These are phyloP conservation scores for Didymella glomerata DNA, from an alignment of 2,329 filamentous ascomycete species.

Conservation along the genomic window DNA sequence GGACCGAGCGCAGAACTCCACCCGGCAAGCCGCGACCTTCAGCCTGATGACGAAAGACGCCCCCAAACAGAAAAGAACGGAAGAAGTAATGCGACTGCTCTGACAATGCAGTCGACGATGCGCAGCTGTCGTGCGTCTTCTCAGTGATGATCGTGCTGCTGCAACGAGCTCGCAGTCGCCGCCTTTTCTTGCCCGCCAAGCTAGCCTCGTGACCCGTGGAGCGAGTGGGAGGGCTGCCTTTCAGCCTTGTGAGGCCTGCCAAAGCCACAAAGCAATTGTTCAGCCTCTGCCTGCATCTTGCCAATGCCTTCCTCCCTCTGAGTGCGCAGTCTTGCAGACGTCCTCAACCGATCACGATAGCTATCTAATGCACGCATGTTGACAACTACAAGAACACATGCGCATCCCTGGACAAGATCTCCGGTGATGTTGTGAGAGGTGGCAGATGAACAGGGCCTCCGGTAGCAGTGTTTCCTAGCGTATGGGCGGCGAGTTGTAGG, in stretches of 20 bases:
- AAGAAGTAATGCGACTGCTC: constrained; percentile 23
- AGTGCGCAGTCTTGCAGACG: constrained; percentile 6
- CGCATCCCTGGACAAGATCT: constrained; percentile 2
- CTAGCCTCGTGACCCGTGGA: constrained; percentile 31
- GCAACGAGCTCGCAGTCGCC: constrained; percentile 33
- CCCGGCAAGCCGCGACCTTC: constrained; percentile 31
- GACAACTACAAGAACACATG: constrained; percentile 19
- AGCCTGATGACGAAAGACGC: constrained; percentile 16
- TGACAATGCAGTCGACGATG: constrained; percentile 26
- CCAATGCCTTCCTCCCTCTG: constrained; percentile 2
- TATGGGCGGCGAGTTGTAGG: background rate
- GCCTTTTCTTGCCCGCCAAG: constrained; percentile 27
- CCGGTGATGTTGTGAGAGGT: constrained; percentile 1
- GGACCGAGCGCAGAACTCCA: constrained; percentile 46
- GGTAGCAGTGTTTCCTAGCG: constrained; percentile 2
- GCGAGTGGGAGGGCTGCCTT: constrained; percentile 5
- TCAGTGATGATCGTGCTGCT: constrained; percentile 39
- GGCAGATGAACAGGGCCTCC: background rate
- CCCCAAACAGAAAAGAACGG: constrained; percentile 17
- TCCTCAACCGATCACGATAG: constrained; percentile 30
- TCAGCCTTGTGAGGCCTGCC: constrained; percentile 12
- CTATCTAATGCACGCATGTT: constrained; percentile 38
- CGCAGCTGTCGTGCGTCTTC: constrained; percentile 33
- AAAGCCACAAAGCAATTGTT: constrained; percentile 4
- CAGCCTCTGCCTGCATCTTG: constrained; percentile 1